Conservation (phyloP, 768 basidiomycete species). For the Xerocomellus chrysenteron region DNA sequence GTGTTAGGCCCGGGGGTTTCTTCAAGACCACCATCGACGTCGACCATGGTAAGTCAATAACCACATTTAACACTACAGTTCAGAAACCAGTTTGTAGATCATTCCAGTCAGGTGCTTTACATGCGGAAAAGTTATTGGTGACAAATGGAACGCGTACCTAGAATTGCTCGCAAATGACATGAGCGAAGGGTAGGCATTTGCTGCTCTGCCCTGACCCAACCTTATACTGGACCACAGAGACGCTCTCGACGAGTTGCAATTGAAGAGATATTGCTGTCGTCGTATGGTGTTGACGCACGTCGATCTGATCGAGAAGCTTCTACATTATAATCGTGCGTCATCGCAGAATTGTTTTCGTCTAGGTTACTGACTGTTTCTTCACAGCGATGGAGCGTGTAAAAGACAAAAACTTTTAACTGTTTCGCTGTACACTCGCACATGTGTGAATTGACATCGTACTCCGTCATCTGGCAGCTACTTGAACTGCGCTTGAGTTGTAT, state of each 20-base stretch:
- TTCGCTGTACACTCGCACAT: neutral
- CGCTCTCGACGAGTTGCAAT: constrained; percentile 82
- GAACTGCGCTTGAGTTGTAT: too few relatives aligned
- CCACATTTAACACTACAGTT: neutral
- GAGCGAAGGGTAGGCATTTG: constrained; percentile 76
- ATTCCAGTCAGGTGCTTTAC: constrained; percentile 96
- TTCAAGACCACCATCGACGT: constrained; percentile 1
- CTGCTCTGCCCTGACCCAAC: neutral
- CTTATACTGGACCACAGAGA: constrained; percentile 50
- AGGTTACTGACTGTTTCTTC: neutral
- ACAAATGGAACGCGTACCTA: constrained; percentile 91
- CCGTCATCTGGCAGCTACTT: too few relatives aligned
- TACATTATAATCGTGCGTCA: constrained; percentile 87
- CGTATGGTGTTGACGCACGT: constrained; percentile 98
- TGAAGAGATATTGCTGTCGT: constrained; percentile 94
- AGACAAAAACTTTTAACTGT: constrained; percentile 23
- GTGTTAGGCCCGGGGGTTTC: neutral
- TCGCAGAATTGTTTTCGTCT: constrained; percentile 28
- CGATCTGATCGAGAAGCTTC: constrained; percentile 93
- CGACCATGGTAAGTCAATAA: constrained; percentile 25
- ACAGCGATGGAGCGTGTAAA: constrained; percentile 36
- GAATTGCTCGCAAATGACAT: constrained; percentile 76
- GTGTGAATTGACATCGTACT: neutral
- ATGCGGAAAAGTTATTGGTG: constrained; percentile 95
- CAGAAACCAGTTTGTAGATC: constrained; percentile 53